Base-by-base conservation (phyloP, 768 basidiomycete genomes). In the Tulasnella sp. region DNA sequence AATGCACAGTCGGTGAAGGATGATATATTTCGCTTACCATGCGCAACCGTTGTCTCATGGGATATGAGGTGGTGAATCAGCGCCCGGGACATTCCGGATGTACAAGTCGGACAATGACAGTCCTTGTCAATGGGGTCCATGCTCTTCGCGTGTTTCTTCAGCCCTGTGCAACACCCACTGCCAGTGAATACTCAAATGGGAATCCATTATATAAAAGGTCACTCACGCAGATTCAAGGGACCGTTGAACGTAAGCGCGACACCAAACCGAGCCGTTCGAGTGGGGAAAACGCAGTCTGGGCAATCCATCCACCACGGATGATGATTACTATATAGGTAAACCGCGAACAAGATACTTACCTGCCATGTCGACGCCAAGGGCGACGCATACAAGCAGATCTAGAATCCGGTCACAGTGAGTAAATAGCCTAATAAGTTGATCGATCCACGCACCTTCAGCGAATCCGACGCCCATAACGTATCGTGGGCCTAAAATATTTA, bases 391-490 rank as follows among this genome's bases (percentile, higher is more conserved):
- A 42, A 95, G 73, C 13, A 95, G 76, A 74, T 95, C 91, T 88
- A 62, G 30, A 48, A 51, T 45, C 29, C 49, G 30, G 54, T 32
- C 4, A 58, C 0, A 34, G n/a, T 34, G 21, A 44, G 27, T 3
- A n/a, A 10, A 58, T 27, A 60, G 43, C 5, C 15, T 48, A 51
- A 19, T 4, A 30, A 34, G 47, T 7, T 23, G 21, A 19, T 49
- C 42, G n/a, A 24, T 26, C 19, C 49, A 41, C 5, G 38, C 21
- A 88, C 88, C 88, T 80, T 94, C 91, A 27, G 90, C 89, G 70
- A 90, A 93, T 8, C 91, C 90, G 44, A 94, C 80, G 1, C 90
- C 92, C 91, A 95, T 95, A 3, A 85, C 84, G 72, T 94, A 95
- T 64, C 90, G 79, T 8, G 91, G 90, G 47, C 88, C 88, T 90